phyloP scores from a whole-genome alignment of 108 stramenopile genomes.

The Conticribra guillardii region DNA sequence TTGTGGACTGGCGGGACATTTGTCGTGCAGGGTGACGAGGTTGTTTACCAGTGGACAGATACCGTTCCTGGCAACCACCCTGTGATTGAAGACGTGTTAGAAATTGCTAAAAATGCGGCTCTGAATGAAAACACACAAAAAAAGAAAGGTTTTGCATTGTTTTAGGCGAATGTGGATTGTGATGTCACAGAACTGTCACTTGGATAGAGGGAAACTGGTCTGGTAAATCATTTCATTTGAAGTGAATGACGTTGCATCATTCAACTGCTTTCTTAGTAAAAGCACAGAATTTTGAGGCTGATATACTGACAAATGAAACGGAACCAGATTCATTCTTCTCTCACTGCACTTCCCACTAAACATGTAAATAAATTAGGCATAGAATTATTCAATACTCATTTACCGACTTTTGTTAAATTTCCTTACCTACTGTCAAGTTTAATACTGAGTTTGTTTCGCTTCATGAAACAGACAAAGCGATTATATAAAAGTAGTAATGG shows the following conservation, averaged over 20 bases:
- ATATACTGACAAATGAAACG: slow-evolving; percentile 9
- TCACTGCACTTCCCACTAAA: no score
- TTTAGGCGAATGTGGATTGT: no score
- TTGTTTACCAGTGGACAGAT: slow-evolving; percentile 82
- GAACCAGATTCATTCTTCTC: no score
- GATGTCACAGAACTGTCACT: no score
- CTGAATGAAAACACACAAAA: slow-evolving; percentile 29
- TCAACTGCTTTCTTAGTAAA: neutral
- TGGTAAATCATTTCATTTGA: neutral
- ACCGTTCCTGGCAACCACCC: slow-evolving; percentile 85
- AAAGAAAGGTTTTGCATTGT: neutral
- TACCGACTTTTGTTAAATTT: no score
- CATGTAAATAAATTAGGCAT: no score
- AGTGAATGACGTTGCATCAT: slow-evolving; percentile 31
- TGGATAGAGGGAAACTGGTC: no score
- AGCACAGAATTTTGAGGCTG: neutral
- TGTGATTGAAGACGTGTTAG: slow-evolving; percentile 61
- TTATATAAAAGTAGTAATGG: no score
- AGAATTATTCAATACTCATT: no score
- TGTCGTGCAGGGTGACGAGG: slow-evolving; percentile 71
- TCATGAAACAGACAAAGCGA: no score
- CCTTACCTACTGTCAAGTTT: no score
- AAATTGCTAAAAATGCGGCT: slow-evolving; percentile 51
- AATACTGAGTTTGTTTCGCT: no score
- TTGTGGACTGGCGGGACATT: slow-evolving; percentile 86